Conservation (phyloP, 2,329 filamentous ascomycete genomes). For the Ophiostoma fasciatum region DNA sequence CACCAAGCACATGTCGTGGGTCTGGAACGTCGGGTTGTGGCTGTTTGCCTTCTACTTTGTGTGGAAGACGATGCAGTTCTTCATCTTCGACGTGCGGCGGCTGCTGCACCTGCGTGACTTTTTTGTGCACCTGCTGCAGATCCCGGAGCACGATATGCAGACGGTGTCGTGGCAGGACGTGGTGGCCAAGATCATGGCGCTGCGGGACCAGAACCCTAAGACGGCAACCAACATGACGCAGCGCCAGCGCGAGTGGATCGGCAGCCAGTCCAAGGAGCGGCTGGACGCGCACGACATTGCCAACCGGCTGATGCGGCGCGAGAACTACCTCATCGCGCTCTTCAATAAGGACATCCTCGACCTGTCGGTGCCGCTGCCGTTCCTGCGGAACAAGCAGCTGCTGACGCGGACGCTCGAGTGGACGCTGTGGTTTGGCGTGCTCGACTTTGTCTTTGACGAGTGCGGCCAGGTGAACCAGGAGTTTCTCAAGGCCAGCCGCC, state of each 20-base stretch:
- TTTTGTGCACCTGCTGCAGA: conserved; percentile 66
- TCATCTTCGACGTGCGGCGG: conserved; percentile 53
- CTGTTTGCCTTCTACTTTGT: conserved; percentile 76
- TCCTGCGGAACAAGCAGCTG: conserved; percentile 62
- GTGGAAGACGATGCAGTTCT: conserved; percentile 59
- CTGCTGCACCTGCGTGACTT: conserved; percentile 72
- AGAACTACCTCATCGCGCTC: conserved; percentile 92
- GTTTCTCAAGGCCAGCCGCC: conserved; percentile 72
- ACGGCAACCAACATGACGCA: conserved; percentile 46
- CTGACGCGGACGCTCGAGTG: conserved; percentile 85
- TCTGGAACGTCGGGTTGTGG: conserved; percentile 70
- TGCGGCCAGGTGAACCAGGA: conserved; percentile 74
- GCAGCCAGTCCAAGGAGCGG: conserved; percentile 80
- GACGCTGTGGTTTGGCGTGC: conserved; percentile 79
- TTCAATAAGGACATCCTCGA: conserved; percentile 95
- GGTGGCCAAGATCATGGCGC: conserved; percentile 67
- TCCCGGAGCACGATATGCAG: conserved; percentile 75
- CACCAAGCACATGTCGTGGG: conserved; percentile 56
- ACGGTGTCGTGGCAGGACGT: conserved; percentile 90
- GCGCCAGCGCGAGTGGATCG: conserved; percentile 43
- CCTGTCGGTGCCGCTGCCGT: conserved; percentile 71
- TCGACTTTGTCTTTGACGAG: conserved; percentile 89
- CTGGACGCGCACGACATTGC: conserved; percentile 96
- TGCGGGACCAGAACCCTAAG: conserved; percentile 75
- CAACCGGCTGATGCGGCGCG: conserved; percentile 87